Base-by-base conservation (phyloP, 2,329 filamentous ascomycete species). In the Sclerotiophoma versabilis region DNA sequence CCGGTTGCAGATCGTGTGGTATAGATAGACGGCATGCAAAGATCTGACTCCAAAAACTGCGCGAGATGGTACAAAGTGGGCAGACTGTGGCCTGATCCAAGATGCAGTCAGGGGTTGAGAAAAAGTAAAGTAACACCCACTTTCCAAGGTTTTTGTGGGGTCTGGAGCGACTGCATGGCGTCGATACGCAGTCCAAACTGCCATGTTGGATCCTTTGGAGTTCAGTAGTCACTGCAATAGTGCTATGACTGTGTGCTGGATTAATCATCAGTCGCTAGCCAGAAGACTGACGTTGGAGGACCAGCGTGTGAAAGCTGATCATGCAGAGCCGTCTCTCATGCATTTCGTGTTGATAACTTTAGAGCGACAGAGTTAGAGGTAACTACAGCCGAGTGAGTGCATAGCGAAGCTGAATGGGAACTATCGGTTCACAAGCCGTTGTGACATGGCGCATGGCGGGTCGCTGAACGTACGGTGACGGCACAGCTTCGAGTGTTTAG, bases 111-210 rank as follows among this genome's bases (percentile, higher is more conserved):
- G 32, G 26, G 29, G 25, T 33, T 23, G 26, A 33, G 37, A 41
- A 54, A 49, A 54, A 54, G 45, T 39, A 54, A 49, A 30, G 17
- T 41, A 25, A 41, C 27, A 49, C 32, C 33, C 39, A 41, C 29
- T 17, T n/a, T n/a, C 17, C 33, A 14, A 36, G 8, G 26, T 10
- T 17, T 20, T 15, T 15, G 17, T 10, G 19, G n/a, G 33, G 45
- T 29, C 38, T 44, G 45, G 51, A 49, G 36, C 39, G 15, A 36
- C 14, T 39, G 45, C 25, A 30, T 43, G 33, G 34, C 33, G 45
- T 39, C 44, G 39, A 42, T 17, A 27, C 23, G 20, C 22, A 27
- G 23, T 37, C 14, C n/a, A 26, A 23, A 22, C 20, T 44, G 29
- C 32, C 26, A 14, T 14, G 12, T 17, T 41, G 25, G 38, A 43